These are phyloP conservation scores for Mycogone perniciosa DNA, from an alignment of 2,329 filamentous ascomycete species.

Conservation along the genomic window DNA sequence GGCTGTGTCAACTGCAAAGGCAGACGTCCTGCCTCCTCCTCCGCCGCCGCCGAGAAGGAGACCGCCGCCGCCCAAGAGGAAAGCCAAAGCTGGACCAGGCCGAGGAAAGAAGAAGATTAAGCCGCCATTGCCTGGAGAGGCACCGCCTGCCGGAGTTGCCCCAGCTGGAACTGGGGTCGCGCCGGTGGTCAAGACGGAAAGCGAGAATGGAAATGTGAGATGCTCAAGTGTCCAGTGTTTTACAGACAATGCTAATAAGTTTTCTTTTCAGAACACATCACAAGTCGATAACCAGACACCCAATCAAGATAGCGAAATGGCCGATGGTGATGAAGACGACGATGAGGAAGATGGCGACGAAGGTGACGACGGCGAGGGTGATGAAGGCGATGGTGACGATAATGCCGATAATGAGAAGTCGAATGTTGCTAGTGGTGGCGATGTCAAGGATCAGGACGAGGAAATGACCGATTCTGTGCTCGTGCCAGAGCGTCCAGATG, in stretches of 20 bases:
- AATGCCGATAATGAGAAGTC: constrained; percentile 32
- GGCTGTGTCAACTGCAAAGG: constrained; percentile 49
- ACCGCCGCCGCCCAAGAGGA: constrained; percentile 72
- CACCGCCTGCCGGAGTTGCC: constrained; percentile 22
- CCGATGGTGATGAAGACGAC: constrained; percentile 44
- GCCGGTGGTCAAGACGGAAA: constrained; percentile 33
- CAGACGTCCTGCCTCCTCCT: constrained; percentile 43
- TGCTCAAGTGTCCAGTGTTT: not conserved
- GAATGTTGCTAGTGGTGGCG: constrained; percentile 25
- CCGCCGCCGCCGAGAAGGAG: constrained; percentile 48
- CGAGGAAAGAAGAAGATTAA: constrained; percentile 76
- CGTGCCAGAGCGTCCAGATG: constrained; percentile 18
- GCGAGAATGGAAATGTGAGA: constrained; percentile 34
- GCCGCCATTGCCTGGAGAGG: constrained; percentile 33
- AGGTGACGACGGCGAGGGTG: constrained; percentile 42
- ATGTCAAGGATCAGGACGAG: constrained; percentile 28
- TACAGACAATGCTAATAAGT: not conserved
- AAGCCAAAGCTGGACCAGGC: constrained; percentile 67
- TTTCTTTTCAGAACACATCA: constrained; percentile 30
- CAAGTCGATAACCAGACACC: constrained; percentile 38
- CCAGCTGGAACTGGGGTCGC: constrained; percentile 32
- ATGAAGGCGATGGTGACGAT: constrained; percentile 41
- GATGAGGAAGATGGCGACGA: constrained; percentile 37
- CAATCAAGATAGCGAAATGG: constrained; percentile 48
- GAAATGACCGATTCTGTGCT: constrained; percentile 32